Conservation (phyloP, 2,329 filamentous ascomycete species). For the Fusarium scirpi region DNA sequence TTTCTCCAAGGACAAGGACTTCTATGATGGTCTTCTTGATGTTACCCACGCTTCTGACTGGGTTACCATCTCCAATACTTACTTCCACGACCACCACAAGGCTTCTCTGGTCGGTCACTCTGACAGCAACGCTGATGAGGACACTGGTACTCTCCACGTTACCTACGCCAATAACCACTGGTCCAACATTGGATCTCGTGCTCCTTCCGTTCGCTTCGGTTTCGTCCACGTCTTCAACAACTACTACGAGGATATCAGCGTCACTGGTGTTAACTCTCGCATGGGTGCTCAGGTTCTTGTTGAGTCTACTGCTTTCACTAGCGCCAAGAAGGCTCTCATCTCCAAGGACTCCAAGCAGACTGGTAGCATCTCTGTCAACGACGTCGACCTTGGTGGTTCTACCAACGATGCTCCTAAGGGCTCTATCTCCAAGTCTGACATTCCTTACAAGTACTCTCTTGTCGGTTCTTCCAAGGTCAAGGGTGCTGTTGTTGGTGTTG, state of each 20-base stretch:
- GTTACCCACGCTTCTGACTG: slow-evolving; percentile 72
- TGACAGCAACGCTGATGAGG: slow-evolving; percentile 67
- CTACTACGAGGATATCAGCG: slow-evolving; percentile 57
- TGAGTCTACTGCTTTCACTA: slow-evolving; percentile 65
- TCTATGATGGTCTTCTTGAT: slow-evolving; percentile 76
- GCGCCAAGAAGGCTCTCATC: slow-evolving; percentile 53
- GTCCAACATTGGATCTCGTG: slow-evolving; percentile 72
- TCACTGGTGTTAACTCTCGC: slow-evolving; percentile 66
- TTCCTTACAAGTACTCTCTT: slow-evolving; percentile 62
- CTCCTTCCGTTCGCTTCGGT: slow-evolving; percentile 73
- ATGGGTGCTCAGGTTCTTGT: slow-evolving; percentile 69
- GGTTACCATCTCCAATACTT: slow-evolving; percentile 60
- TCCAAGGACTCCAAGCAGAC: slow-evolving; percentile 56
- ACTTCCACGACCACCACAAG: slow-evolving; percentile 62
- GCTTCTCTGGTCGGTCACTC: slow-evolving; percentile 70
- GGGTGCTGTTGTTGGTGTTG: slow-evolving; percentile 54
- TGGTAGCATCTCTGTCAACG: slow-evolving; percentile 57
- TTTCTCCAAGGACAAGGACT: slow-evolving; percentile 72
- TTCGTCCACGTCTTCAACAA: slow-evolving; percentile 72
- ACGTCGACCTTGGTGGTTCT: slow-evolving; percentile 57
- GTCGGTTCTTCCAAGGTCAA: slow-evolving; percentile 62
- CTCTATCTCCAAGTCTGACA: slow-evolving; percentile 64
- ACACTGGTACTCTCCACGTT: slow-evolving; percentile 71
- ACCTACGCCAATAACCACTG: slow-evolving; percentile 77
- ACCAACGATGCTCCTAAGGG: slow-evolving; percentile 58